Base-by-base conservation (phyloP, 495 filamentous ascomycete species). In the Penicillium parvum region DNA sequence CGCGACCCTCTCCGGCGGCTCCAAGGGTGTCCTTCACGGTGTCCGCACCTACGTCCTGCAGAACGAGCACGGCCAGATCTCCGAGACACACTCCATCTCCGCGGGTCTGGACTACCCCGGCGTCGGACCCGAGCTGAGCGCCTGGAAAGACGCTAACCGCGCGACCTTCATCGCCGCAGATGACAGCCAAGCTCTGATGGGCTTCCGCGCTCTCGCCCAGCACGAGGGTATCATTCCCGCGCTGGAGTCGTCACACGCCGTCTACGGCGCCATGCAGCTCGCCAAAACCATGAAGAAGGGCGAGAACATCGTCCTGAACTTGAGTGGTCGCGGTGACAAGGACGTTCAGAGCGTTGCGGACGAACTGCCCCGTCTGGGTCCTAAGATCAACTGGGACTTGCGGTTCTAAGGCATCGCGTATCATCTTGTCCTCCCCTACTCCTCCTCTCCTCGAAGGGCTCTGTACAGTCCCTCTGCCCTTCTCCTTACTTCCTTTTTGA, bases 301-400 rank as follows among this genome's bases (percentile, higher is more conserved):
- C 19, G 67, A 96, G 66, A 86, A 96, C 62, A 72, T 98, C 14
- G 91, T 98, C n/a, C 86, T 98, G 26, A 96, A 91, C 67, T 60
- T 98, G 19, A 88, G 83, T 55, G 92, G 92, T 11, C 75, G 92
- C 51, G 92, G 92, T 26, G 92, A 98, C 59, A 98, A 98, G 77
- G 92, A 98, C 64, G 92, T 98, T 27, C 90, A 97, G 80, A 94
- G 86, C 58, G 91, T 98, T 27, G 92, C 92, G 2, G 92, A 98
- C 46, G 88, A 95, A 66, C 68, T 98, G 52, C 92, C 92, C 16
- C 84, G 71, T 44, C 57, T 98, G 45, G 92, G 92, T 0, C 94
- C 94, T 7, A 66, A 83, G 72, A 97, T 98, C 63, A 88, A 88
- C 42, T 98, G 92, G 92, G 91, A 97, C 72, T 66, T 98, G 70